Evolutionary conservation across 306 rosid genomes (phyloP), one percentile per base, ranked within the genome.

Genomic region (Gastrolobium villosum): DNA sequence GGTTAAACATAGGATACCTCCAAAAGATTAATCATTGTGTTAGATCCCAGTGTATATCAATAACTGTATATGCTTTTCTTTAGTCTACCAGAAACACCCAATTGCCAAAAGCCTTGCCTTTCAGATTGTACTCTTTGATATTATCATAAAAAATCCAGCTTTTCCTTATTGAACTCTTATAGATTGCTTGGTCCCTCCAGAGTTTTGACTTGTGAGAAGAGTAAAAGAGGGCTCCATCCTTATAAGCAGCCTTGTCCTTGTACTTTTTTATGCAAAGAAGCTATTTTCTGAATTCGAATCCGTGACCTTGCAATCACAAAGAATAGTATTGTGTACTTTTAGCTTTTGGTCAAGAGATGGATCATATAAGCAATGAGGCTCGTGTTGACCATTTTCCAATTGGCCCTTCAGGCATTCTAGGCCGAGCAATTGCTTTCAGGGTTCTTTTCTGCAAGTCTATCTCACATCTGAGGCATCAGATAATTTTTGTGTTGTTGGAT

Each of bases 331-430:
- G 6, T 50, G 46, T 49, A 70, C 39, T 36, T 73, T 35, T 54
- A 53, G 46, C 11, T 43, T 81, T 72, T 37, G 9, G 28, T 70
- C 40, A 10, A 86, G 68, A 53, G 35, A 95, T 95, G 99, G 98
- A 95, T 78, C 69, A 32, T 43, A 89, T 92, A 79, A 95, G 92
- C 37, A 95, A 88, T 44, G 99, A 92, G 52, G 98, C 98, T 45
- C 85, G 53, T 72, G 88, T 95, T 74, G 97, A 84, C 45, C 79
- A 77, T 44, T 95, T 95, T 75, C 79, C 88, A 39, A 95, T 95
- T 54, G 99, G 98, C 20, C 99, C 99, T 62, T 86, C 96, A 3
- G 81, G 95, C 78, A 65, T 92, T 72, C 43, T 92, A 36, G 98
- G 97, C 10, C 76, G 93, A 64, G 85, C 96, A 15, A 72, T 95